Evolutionary conservation across 1,284 basidiomycete species (phyloP), one percentile per base, ranked within the genome.

Genomic region (Grifola frondosa): DNA sequence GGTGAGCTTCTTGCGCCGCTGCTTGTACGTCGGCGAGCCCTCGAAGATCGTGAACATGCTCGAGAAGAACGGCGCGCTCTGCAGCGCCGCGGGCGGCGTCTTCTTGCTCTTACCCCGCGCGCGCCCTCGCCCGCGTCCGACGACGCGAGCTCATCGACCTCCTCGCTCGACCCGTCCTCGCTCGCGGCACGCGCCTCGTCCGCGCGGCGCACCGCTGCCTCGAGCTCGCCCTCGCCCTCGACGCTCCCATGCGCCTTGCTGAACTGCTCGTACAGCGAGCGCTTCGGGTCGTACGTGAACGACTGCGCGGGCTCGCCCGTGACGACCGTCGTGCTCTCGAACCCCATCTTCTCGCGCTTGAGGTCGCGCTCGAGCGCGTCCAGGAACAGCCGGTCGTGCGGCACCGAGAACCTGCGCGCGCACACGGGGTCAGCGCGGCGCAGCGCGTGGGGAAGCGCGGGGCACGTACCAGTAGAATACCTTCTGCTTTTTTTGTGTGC

Each of bases 401-500:
- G 91, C 10, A 96, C 92, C 2, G 81, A 84, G 65, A 82, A 85
- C 81, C 81, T 84, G 58, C 23, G 26, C 63, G 10, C 16, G 9
- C 29, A 41, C 31, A 25, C 2, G 34, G 30, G 25, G 30, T 30
- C 33, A 30, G 12, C 25, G 24, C 25, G 25, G 16, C n/a, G n/a
- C 34, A 29, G 30, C 22, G 30, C 17, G 17, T 15, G 23, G 24
- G 41, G 30, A 29, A 13, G 42, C 11, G 22, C n/a, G 13, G 38
- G 20, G 4, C 10, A 70, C 81, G 40, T 57, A 89, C 91, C 92
- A 96, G 65, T 90, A 94, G 61, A 95, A 96, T 17, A 90, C 89
- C 62, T 93, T 92, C 70, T 94, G 92, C 70, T 95, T 95, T 75
- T 96, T 97, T 64, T 96, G 92, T 1, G 93, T 96, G 30, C 92